These are phyloP conservation scores for Solanum boliviense DNA, from an alignment of 257 asterid species.

Conservation along the genomic window DNA sequence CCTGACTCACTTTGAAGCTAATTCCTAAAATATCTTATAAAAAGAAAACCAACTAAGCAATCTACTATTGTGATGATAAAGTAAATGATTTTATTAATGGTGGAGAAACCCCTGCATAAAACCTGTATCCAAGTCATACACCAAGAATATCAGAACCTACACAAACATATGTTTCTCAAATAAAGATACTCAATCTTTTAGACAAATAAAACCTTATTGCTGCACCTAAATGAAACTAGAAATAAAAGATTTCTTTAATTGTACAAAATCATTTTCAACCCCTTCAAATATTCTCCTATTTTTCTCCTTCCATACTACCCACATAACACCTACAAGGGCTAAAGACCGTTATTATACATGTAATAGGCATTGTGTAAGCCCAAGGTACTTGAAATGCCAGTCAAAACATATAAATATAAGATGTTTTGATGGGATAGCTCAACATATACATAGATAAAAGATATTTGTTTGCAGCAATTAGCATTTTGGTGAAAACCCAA, in stretches of 20 bases:
- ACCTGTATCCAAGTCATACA: neutral
- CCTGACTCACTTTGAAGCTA: neutral
- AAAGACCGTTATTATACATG: neutral
- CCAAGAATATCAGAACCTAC: neutral
- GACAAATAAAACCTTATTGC: neutral
- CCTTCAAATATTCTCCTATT: neutral
- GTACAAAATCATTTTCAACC: neutral
- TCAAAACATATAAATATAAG: neutral
- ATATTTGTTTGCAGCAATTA: neutral
- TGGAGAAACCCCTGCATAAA: neutral
- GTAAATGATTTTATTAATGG: neutral
- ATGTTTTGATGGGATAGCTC: neutral
- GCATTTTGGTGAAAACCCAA: neutral
- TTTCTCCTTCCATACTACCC: neutral
- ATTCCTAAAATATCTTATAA: neutral
- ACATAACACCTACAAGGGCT: neutral
- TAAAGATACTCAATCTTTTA: neutral
- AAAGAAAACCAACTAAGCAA: neutral
- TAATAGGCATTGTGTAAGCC: neutral
- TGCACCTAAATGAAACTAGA: neutral
- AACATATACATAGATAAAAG: neutral
- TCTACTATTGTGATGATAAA: neutral
- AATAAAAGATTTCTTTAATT: neutral
- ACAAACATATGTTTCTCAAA: neutral
- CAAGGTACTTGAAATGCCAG: neutral